Conservation (phyloP, 176 grass and related monocot species). For the Carex parvula region DNA sequence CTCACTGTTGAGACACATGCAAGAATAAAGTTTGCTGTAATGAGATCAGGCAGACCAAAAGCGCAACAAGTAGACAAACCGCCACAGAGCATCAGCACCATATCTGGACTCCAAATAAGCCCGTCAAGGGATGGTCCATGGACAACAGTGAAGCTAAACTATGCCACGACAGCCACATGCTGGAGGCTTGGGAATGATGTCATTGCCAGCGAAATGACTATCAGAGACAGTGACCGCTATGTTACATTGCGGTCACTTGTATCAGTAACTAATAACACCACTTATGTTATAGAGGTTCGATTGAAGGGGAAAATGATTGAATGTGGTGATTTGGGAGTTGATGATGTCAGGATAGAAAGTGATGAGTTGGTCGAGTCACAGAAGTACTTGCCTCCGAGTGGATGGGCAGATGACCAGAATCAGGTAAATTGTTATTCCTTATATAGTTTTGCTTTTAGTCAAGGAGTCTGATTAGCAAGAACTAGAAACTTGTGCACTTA, state of each 20-base stretch:
- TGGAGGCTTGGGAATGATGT: constrained; percentile 92
- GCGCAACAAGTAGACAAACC: constrained; percentile 22
- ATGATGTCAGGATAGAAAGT: constrained; percentile 33
- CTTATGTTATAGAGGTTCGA: constrained; percentile 54
- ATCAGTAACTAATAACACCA: constrained; percentile 70
- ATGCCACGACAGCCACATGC: constrained; percentile 79
- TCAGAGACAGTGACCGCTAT: constrained; percentile 80
- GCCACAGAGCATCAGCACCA: constrained; percentile 36
- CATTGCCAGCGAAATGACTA: constrained; percentile 81
- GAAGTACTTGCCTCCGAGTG: constrained; percentile 29
- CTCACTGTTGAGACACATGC: constrained; percentile 41
- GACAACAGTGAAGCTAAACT: constrained; percentile 92
- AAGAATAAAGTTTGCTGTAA: constrained; percentile 73
- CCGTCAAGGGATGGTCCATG: constrained; percentile 90
- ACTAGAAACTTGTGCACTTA: not conserved
- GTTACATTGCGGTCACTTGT: constrained; percentile 86
- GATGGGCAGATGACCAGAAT: constrained; percentile 30
- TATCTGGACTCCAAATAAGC: constrained; percentile 75
- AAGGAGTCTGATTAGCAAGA: not conserved
- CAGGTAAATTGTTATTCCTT: constrained; percentile 12
- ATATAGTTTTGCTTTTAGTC: not conserved
- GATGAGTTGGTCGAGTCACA: constrained; percentile 41
- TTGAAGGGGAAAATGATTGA: constrained; percentile 53
- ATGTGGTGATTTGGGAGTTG: constrained; percentile 34
- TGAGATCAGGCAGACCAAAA: constrained; percentile 59